A percentile compares a stretch with the other conserved stretches of the same genome.
Conservation (phyloP, 2,329 filamentous ascomycete species). For the Cladophialophora exuberans region DNA sequence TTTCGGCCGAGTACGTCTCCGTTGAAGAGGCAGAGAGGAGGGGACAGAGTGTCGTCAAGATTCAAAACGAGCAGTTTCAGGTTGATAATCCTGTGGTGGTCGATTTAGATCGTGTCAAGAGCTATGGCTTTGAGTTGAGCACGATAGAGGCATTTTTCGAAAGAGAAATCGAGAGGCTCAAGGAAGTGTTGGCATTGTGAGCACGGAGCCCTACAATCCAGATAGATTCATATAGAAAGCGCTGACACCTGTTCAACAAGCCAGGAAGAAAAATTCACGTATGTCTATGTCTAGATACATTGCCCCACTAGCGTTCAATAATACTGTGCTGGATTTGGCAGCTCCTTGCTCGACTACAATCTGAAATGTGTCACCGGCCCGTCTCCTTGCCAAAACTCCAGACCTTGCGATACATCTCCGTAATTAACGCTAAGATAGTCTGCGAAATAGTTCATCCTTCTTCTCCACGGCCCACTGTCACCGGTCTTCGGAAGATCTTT, state of each 20-base stretch:
- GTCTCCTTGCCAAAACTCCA: no score
- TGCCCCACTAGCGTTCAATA: no score
- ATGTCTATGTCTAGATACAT: no score
- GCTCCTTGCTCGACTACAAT: no score
- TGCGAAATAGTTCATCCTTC: constrained; percentile 42
- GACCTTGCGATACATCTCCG: no score
- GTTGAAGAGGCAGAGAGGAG: constrained; percentile 8
- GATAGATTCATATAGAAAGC: no score
- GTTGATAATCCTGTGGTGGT: not conserved
- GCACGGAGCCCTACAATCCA: no score
- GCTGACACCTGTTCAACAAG: no score
- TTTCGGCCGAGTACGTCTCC: not conserved
- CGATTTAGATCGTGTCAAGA: constrained; percentile 12
- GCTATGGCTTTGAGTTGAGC: constrained; percentile 6
- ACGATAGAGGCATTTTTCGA: constrained; percentile 15
- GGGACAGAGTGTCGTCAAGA: not conserved
- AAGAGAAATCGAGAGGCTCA: constrained; percentile 11
- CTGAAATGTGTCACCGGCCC: no score
- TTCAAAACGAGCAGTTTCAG: constrained; percentile 11
- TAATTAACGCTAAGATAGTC: constrained; percentile 43
- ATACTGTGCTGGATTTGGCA: no score
- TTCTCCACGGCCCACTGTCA: constrained; percentile 44
- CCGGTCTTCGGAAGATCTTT: constrained; percentile 41
- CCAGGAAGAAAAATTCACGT: no score
- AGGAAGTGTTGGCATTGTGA: not conserved